Base-by-base conservation (phyloP, 2,329 filamentous ascomycete genomes). In the Exophiala spinifera region DNA sequence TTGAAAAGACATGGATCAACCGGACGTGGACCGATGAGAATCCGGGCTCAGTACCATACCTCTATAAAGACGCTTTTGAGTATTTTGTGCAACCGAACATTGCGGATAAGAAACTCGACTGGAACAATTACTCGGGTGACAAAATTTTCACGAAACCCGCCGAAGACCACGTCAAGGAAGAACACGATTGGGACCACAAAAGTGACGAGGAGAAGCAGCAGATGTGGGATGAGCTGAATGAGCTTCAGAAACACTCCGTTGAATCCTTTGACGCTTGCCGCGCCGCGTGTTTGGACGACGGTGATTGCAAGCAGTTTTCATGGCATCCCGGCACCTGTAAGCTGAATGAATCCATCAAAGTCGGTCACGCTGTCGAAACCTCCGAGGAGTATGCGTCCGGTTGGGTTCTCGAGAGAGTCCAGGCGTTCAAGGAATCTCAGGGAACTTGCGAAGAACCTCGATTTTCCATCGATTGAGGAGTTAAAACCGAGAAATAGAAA, bases 241-340 rank as follows among this genome's bases (percentile, higher is more conserved):
- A 56, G 19, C 6, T 34, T 7, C 47, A 61, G 36, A 55, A 58
- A 43, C 23, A 40, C 3, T 49, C 56, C 13, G 23, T 42, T n/a
- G 49, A 49, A 23, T 57, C 54, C 3, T 20, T 53, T 28, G 47
- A 60, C 14, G 28, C 46, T 11, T 61, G 59, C 39, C 51, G 45
- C 11, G 44, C 21, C 15, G 56, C 55, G 10, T 61, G 59, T 34
- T 34, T 51, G n/a, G 44, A 48, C 6, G 56, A 61, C 14, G n/a
- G 11, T n/a, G 46, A 49, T 25, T 61, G 59, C 37, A 33, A 57
- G 11, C 59, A 61, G 20, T 61, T 51, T 25, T 36, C 56, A 10
- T 61, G 51, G 54, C 54, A 60, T 33, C 57, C 57, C 2, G 57
- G 57, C 2, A 60, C 55, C 13, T 60, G 57, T 49, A 57, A 55